Percentiles rank a stretch among this genome's conserved stretches.
Evolutionary conservation across 2,329 filamentous ascomycete species (phyloP).

Genomic region (Paecilomyces dactylethromorphus): DNA sequence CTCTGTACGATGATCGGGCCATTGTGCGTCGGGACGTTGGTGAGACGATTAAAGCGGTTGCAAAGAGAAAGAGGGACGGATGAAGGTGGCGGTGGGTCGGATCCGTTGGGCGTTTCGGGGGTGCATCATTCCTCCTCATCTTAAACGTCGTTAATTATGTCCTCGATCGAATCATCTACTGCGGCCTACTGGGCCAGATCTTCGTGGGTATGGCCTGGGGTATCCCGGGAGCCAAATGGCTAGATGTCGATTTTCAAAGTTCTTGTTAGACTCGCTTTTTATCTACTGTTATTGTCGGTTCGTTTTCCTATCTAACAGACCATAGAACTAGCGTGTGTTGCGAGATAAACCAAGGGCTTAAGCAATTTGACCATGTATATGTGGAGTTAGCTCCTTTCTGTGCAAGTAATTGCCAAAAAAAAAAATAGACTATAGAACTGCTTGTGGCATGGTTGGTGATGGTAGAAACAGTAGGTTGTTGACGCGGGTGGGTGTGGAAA

Average conservation of each 20-base stretch:
- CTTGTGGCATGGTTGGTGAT: too few species aligned
- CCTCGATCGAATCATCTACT: slow-evolving; percentile 58
- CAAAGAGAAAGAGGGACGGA: slow-evolving; percentile 17
- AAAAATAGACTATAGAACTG: too few species aligned
- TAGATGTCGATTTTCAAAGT: slow-evolving; percentile 47
- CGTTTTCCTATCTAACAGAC: too few species aligned
- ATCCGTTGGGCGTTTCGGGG: slow-evolving; percentile 41
- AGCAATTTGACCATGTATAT: too few species aligned
- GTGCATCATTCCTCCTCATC: slow-evolving; percentile 56
- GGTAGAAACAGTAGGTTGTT: too few species aligned
- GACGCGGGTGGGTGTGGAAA: too few species aligned
- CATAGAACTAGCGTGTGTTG: too few species aligned
- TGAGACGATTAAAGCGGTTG: slow-evolving; percentile 38
- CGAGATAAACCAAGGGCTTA: too few species aligned
- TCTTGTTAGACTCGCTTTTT: too few species aligned
- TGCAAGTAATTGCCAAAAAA: too few species aligned
- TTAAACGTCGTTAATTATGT: slow-evolving; percentile 54
- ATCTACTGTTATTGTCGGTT: too few species aligned
- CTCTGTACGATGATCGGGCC: slow-evolving; percentile 50
- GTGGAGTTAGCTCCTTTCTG: too few species aligned
- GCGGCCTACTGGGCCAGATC: slow-evolving; percentile 66
- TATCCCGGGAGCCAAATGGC: slow-evolving; percentile 56
- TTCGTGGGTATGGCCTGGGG: slow-evolving; percentile 66
- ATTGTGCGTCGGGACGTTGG: slow-evolving; percentile 42
- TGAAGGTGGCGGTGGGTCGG: slow-evolving; percentile 10